Conservation (phyloP, 148 eudicot genomes). For the Beta vulgaris region DNA sequence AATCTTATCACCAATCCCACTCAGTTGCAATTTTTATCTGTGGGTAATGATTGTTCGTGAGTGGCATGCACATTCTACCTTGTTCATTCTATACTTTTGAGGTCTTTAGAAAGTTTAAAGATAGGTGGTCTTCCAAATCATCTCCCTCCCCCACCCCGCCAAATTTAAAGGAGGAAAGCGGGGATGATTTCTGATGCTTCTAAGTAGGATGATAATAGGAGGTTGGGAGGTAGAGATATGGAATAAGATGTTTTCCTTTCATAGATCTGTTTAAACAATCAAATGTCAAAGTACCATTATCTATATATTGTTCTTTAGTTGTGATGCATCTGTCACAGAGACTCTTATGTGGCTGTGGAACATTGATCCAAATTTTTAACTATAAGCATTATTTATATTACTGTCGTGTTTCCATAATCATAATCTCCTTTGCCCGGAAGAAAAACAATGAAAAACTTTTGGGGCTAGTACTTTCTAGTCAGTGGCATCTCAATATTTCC, state of each 20-base stretch:
- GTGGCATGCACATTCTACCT: not conserved
- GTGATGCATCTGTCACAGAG: not conserved
- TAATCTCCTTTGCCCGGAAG: not conserved
- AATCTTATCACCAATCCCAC: not conserved
- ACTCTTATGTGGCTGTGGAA: not conserved
- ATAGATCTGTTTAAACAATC: not conserved
- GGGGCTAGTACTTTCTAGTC: not conserved
- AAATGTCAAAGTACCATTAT: not conserved
- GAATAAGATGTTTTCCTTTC: not conserved
- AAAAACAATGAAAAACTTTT: not conserved
- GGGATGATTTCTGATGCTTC: not conserved
- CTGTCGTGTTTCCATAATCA: not conserved
- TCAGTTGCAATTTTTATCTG: not conserved
- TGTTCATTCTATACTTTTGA: not conserved
- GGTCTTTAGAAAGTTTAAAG: not conserved
- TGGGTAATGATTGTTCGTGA: not conserved
- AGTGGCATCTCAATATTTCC: not conserved
- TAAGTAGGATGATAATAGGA: not conserved
- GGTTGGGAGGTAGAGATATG: not conserved
- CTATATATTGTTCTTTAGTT: not conserved
- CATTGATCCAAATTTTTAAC: not conserved
- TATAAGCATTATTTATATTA: not conserved
- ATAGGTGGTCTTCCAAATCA: not conserved
- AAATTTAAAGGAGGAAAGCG: not conserved
- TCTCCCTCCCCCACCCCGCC: not conserved